These are phyloP conservation scores for Phialophora macrospora DNA, from an alignment of 2,329 filamentous ascomycete species.

Conservation along the genomic window DNA sequence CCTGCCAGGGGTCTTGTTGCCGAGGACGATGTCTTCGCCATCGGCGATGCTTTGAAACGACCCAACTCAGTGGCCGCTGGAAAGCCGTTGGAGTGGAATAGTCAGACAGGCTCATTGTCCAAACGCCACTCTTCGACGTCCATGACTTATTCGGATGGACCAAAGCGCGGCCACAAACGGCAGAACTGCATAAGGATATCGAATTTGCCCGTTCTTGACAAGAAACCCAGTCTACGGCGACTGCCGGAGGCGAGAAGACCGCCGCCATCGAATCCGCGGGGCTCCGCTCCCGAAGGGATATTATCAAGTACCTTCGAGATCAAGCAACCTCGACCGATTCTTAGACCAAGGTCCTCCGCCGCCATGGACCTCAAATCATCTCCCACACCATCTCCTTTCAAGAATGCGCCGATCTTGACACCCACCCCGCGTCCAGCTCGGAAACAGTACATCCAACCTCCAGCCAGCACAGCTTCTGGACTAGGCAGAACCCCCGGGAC, in stretches of 20 bases:
- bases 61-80: conserved; percentile 37
- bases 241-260: conserved; percentile 26
- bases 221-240: conserved; percentile 5
- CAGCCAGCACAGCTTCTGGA: background rate
- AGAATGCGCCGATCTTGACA: conserved; percentile 26
- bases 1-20: conserved; percentile 21
- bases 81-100: conserved; percentile 34
- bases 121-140: conserved; percentile 28
- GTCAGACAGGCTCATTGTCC: conserved; percentile 14
- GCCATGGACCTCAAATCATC: conserved; percentile 11
- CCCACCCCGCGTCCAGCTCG: conserved; percentile 22
- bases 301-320: background rate
- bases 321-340: conserved; percentile 2
- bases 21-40: conserved; percentile 18
- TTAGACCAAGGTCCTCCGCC: background rate
- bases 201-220: conserved; percentile 25
- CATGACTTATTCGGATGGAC: conserved; percentile 17
- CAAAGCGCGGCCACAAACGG: conserved; percentile 46
- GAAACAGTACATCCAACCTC: conserved; percentile 18
- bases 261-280: background rate
- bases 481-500: conserved; percentile 15
- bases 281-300: background rate
- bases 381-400: conserved; percentile 26
- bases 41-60: conserved; percentile 18
- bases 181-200: conserved; percentile 52